phyloP scores from a whole-genome alignment of 169 alveolate species.

The Blepharisma undulans region DNA sequence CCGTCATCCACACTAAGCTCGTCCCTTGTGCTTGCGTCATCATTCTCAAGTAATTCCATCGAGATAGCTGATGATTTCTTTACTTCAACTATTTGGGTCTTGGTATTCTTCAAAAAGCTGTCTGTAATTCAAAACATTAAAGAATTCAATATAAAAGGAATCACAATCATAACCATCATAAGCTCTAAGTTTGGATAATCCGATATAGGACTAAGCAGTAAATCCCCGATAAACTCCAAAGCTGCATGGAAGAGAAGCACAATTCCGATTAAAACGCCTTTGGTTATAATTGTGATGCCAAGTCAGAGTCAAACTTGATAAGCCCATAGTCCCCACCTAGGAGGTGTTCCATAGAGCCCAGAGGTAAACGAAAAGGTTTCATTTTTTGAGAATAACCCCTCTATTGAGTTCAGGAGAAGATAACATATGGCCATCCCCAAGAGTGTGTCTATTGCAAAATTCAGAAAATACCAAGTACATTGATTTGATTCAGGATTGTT shows the following conservation, averaged over 20 bases:
- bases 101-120: not conserved
- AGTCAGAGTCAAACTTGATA: constrained; percentile 28
- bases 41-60: not conserved
- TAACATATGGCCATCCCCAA: constrained; percentile 19
- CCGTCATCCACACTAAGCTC: not conserved
- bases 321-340: not conserved
- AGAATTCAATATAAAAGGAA: constrained; percentile 14
- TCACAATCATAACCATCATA: constrained; percentile 33
- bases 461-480: constrained; percentile 28
- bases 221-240: constrained; percentile 24
- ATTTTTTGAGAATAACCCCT: not conserved
- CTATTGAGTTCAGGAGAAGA: not conserved
- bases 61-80: not conserved
- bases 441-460: not conserved
- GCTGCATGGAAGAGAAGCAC: not conserved
- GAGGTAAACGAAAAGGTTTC: not conserved
- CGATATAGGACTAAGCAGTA: not conserved
- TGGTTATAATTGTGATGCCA: not conserved
- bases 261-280: not conserved
- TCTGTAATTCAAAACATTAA: constrained; percentile 31
- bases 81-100: not conserved
- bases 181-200: constrained; percentile 27
- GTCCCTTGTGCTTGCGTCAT: not conserved
- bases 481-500: not conserved
- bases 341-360: constrained; percentile 7